phyloP scores from a whole-genome alignment of 768 basidiomycete species.

The Scleroderma citrinum region DNA sequence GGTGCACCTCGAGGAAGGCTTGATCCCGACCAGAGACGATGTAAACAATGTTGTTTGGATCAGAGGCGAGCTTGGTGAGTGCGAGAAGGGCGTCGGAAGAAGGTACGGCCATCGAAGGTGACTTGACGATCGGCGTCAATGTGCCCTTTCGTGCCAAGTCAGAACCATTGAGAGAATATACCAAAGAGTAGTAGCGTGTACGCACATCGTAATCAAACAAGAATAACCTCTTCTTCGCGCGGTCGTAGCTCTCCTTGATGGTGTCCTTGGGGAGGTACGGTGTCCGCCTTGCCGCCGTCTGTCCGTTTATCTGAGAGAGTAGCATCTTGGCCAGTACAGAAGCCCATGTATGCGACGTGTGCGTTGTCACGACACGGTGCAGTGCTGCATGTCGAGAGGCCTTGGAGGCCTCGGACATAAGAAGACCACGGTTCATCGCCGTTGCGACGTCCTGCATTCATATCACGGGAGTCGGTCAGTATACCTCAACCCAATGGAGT shows the following conservation, averaged over 20 bases:
- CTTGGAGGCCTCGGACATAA: conserved; percentile 78
- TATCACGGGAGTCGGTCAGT: too few species aligned
- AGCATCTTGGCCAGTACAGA: conserved; percentile 85
- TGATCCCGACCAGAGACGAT: conserved; percentile 97
- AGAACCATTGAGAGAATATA: background rate
- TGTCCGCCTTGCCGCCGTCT: conserved; percentile 77
- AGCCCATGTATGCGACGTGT: conserved; percentile 95
- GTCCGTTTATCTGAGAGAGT: conserved; percentile 70
- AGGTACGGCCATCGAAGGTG: conserved; percentile 82
- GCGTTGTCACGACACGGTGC: conserved; percentile 81
- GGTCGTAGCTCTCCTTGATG: conserved; percentile 55
- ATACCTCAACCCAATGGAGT: too few species aligned
- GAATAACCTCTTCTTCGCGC: conserved; percentile 78
- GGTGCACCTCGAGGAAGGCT: conserved; percentile 85
- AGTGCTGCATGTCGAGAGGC: conserved; percentile 64
- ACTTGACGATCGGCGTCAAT: conserved; percentile 94
- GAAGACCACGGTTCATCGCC: conserved; percentile 83
- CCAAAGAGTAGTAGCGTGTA: conserved; percentile 10
- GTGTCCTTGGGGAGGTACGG: conserved; percentile 69
- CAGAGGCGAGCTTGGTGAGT: conserved; percentile 62
- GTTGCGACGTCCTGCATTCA: conserved; percentile 67
- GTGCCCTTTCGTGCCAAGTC: conserved; percentile 51
- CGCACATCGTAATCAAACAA: conserved; percentile 94
- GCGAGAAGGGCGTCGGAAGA: conserved; percentile 68
- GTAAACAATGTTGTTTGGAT: conserved; percentile 89